Evolutionary conservation across 371 early-diverging fungal species (phyloP), one percentile per base, ranked within the genome.

Genomic region (Amoeboaphelidium protococcarum): DNA sequence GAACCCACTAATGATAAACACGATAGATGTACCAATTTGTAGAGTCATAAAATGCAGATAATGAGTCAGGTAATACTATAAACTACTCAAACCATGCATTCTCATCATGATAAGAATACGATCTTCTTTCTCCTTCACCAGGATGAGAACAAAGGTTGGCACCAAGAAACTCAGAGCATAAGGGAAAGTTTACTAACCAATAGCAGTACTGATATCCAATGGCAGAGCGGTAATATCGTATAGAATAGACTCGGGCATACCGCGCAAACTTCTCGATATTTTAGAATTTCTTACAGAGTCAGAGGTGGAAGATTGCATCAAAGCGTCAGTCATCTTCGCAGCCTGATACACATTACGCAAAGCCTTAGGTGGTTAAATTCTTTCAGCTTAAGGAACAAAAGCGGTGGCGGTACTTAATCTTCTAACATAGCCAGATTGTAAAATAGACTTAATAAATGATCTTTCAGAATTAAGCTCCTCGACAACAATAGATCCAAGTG

Each of bases 161-260:
- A 80, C 52, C 54, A 80, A 50, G 58, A 80, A 80, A 3, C 68
- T 65, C 6, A 80, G 62, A 19, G 75, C 80, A 49, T 76, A 80
- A 20, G 80, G 80, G 55, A 66, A 78, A 44, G 76, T 46, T 42
- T 71, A 64, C 21, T 68, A 43, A 3, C 77, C 79, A 45, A 76
- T 54, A 16, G 69, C 21, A 4, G 67, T 58, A 4, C 67, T 70
- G 46, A 71, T 56, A 23, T 3, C 47, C 12, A 6, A 23, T 23
- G 13, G 13, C 16, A 20, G 2, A 2, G 23, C 13, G 1, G 24
- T 1, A 16, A 2, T 43, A 12, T 16, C 1, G 2, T 13, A 24
- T 6, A 1, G 12, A 23, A 13, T 23, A 24, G 2, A 3, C 2
- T 4, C 4, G 2, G 21, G 21, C 21, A 20, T 21, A 1, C 23